phyloP scores from a whole-genome alignment of 352 stramenopile species.

The Phytopythium delawarense region DNA sequence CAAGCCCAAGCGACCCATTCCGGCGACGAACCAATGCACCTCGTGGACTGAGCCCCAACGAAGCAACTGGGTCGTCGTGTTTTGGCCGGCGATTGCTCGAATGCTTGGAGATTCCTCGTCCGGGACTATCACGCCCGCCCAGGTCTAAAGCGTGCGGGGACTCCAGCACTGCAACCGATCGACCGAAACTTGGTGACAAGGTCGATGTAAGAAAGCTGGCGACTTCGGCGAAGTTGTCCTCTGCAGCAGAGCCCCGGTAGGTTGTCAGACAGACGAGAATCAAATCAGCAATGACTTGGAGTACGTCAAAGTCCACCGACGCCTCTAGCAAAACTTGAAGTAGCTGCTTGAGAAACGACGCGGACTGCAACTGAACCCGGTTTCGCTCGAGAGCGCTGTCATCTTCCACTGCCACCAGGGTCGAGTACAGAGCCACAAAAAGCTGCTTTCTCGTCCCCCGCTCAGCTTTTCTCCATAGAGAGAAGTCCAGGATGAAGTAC shows the following conservation, averaged over 20 bases:
- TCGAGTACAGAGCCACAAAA: slow-evolving; percentile 66
- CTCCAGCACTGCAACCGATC: neutral
- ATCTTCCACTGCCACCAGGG: slow-evolving; percentile 37
- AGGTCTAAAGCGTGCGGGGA: neutral
- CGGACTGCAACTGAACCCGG: slow-evolving; percentile 50
- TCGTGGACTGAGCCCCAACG: slow-evolving; percentile 47
- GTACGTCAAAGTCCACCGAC: slow-evolving; percentile 38
- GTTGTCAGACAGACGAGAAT: slow-evolving; percentile 66
- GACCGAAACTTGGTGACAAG: slow-evolving; percentile 50
- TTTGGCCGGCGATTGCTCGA: neutral
- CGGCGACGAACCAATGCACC: slow-evolving; percentile 11
- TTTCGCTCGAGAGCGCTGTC: slow-evolving; percentile 51
- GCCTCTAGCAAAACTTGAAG: slow-evolving; percentile 66
- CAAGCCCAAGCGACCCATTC: slow-evolving; percentile 3
- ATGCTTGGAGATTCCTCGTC: neutral
- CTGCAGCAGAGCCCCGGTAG: slow-evolving; percentile 18
- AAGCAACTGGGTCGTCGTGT: slow-evolving; percentile 1
- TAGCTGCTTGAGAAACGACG: slow-evolving; percentile 60
- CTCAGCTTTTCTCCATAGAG: slow-evolving; percentile 50
- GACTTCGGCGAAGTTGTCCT: slow-evolving; percentile 70
- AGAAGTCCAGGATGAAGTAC: slow-evolving; percentile 71
- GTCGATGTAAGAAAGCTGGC: slow-evolving; percentile 55
- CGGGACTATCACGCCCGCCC: neutral
- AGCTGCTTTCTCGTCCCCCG: slow-evolving; percentile 36
- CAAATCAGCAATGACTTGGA: slow-evolving; percentile 59